Percentiles rank a stretch among this genome's conserved stretches.
These are phyloP conservation scores for Ambrosia hybrid DNA, from an alignment of 140 eudicot genomes.

Conservation along the genomic window DNA sequence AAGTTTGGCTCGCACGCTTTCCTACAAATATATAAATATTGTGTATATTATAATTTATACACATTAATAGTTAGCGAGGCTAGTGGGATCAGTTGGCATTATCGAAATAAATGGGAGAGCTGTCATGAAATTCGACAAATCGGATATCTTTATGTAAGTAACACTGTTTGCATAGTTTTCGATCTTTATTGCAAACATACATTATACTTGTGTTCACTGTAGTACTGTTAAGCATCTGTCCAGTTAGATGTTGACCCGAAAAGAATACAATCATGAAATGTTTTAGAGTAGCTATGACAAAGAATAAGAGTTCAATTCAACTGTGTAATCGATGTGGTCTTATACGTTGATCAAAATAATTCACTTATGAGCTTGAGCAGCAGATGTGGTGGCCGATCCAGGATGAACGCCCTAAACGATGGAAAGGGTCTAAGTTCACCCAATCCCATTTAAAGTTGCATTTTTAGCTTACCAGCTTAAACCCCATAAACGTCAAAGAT, in stretches of 20 bases:
- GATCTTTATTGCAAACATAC: background rate
- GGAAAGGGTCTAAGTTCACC: too few species aligned
- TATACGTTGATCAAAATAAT: too few species aligned
- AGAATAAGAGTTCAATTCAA: too few species aligned
- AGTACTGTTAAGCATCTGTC: background rate
- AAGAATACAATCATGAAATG: too few species aligned
- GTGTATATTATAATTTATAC: background rate
- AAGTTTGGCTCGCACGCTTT: constrained; percentile 47
- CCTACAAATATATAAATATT: constrained; percentile 24
- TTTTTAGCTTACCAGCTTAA: too few species aligned
- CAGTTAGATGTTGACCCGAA: background rate
- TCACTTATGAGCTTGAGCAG: too few species aligned
- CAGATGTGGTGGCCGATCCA: too few species aligned
- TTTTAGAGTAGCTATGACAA: too few species aligned
- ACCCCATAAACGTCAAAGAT: too few species aligned
- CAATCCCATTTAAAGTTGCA: too few species aligned
- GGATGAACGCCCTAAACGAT: too few species aligned
- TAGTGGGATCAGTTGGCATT: constrained; percentile 29
- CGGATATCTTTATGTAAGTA: constrained; percentile 6
- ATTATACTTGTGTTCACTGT: background rate
- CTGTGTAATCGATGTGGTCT: too few species aligned
- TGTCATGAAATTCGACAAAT: constrained; percentile 29
- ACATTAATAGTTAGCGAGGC: background rate
- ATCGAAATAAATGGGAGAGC: constrained; percentile 24
- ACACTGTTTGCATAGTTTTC: background rate